Evolutionary conservation across 2,329 filamentous ascomycete genomes (phyloP).

Genomic region (Pseudogymnoascus sp.): DNA sequence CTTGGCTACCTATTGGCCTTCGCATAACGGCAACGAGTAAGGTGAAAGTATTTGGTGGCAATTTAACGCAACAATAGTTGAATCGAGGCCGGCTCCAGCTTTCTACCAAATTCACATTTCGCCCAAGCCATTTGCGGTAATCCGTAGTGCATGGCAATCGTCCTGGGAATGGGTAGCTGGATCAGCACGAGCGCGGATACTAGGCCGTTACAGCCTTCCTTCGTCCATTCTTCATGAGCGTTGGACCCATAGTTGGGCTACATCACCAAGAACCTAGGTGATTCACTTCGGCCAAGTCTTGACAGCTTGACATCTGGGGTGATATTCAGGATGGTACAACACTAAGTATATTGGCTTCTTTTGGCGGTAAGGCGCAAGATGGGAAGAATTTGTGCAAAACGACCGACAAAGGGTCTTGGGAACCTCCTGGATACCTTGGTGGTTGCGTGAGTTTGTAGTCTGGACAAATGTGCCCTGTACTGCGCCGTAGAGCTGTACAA

Average conservation of each 20-base stretch:
- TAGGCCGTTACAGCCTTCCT: background rate
- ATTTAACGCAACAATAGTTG: background rate
- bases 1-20: background rate
- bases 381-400: background rate
- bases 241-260: conserved; percentile 4
- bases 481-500: background rate
- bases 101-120: background rate
- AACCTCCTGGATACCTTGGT: background rate
- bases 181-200: conserved; percentile 6
- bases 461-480: background rate
- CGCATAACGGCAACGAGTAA: background rate
- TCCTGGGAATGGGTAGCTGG: background rate
- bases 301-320: background rate
- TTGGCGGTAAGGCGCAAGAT: background rate
- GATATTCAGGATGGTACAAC: background rate
- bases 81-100: background rate
- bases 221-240: background rate
- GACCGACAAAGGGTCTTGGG: background rate
- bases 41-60: conserved; percentile 1
- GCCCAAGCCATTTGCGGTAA: background rate
- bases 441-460: background rate
- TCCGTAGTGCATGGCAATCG: background rate
- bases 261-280: background rate
- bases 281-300: background rate
- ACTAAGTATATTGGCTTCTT: background rate